These are phyloP conservation scores for Trichoderma gamsii DNA, from an alignment of 495 filamentous ascomycete species.

Conservation along the genomic window DNA sequence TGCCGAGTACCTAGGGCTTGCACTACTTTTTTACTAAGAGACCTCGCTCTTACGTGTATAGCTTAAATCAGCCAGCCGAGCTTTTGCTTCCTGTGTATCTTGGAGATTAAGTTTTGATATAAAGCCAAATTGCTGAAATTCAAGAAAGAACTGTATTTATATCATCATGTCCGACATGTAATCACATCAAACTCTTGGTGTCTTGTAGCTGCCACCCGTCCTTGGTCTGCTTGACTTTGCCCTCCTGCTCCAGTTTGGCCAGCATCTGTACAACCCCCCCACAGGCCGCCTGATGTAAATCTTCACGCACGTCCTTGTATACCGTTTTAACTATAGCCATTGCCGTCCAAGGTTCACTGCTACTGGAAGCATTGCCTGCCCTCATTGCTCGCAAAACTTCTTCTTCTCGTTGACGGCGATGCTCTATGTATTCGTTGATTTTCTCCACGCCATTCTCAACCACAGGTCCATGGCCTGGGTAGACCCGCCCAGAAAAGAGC, in stretches of 20 bases:
- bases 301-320: slow-evolving; percentile 71
- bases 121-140: neutral
- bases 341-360: slow-evolving; percentile 47
- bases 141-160: neutral
- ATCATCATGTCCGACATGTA: neutral
- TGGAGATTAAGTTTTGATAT: too few relatives aligned
- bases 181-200: slow-evolving; percentile 24
- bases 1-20: neutral
- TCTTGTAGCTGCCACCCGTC: slow-evolving; percentile 51
- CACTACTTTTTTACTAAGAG: neutral
- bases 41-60: neutral
- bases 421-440: slow-evolving; percentile 64
- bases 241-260: slow-evolving; percentile 62
- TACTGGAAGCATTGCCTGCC: slow-evolving; percentile 29
- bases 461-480: slow-evolving; percentile 72
- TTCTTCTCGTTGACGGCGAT: slow-evolving; percentile 63
- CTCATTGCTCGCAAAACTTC: slow-evolving; percentile 60
- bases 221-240: slow-evolving; percentile 46
- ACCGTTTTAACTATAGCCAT: slow-evolving; percentile 82
- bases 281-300: slow-evolving; percentile 66
- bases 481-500: slow-evolving; percentile 53
- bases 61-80: too few relatives aligned
- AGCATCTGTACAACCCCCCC: slow-evolving; percentile 63
- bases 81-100: too few relatives aligned
- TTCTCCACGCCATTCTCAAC: slow-evolving; percentile 54